Conservation (phyloP, 2,329 filamentous ascomycete genomes). For the Penicillium sp. region DNA sequence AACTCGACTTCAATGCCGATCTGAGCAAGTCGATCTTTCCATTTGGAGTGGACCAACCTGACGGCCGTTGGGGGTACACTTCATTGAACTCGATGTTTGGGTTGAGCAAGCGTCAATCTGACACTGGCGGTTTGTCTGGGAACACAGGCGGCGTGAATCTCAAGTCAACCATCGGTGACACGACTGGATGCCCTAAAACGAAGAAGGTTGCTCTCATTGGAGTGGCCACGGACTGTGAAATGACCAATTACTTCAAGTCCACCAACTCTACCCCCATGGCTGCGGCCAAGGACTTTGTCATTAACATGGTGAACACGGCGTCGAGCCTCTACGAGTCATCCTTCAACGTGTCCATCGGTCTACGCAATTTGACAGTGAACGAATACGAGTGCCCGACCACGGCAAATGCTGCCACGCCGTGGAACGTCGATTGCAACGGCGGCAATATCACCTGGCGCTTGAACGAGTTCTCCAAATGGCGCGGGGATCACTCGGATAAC, state of each 20-base stretch:
- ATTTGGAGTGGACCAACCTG: conserved; percentile 50
- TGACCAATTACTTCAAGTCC: conserved; percentile 64
- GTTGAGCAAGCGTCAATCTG: conserved; percentile 57
- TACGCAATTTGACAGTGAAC: conserved; percentile 77
- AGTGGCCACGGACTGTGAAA: conserved; percentile 88
- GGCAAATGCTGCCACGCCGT: conserved; percentile 62
- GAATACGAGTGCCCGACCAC: conserved; percentile 68
- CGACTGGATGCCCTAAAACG: conserved; percentile 79
- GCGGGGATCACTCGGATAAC: conserved; percentile 66
- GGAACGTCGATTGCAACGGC: conserved; percentile 69
- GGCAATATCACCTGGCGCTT: conserved; percentile 67
- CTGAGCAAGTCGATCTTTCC: conserved; percentile 62
- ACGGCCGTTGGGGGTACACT: conserved; percentile 55
- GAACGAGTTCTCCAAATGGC: conserved; percentile 84
- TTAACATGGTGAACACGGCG: conserved; percentile 76
- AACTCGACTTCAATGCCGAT: conserved; percentile 72
- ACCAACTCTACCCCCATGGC: conserved; percentile 44
- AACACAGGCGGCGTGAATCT: conserved; percentile 79
- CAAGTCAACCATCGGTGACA: conserved; percentile 69
- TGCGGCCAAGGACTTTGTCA: conserved; percentile 67
- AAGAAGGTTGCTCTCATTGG: conserved; percentile 87
- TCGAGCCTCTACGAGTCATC: conserved; percentile 82
- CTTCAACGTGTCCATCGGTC: conserved; percentile 90
- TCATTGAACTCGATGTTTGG: conserved; percentile 65
- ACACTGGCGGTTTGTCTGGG: conserved; percentile 62